Base-by-base conservation (phyloP, 2,329 filamentous ascomycete genomes). In the Xylariaceae sp. region DNA sequence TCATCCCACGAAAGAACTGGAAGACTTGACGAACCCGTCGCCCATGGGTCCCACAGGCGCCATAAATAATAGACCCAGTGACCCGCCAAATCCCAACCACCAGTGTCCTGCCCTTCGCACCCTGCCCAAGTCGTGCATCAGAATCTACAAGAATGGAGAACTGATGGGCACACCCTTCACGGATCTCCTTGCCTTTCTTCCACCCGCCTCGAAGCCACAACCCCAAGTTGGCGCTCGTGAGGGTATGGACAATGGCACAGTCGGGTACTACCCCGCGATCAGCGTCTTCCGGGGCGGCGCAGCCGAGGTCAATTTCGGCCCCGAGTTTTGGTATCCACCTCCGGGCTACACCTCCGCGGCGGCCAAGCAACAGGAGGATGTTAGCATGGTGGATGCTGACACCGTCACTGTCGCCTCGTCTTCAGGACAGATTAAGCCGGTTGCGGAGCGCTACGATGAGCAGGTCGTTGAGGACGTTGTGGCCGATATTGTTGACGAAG, bases 391-490 rank as follows among this genome's bases (percentile, higher is more conserved):
- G 3, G 65, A 64, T 38, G 64, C 52, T 38, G 66, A 60, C 49
- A 61, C 48, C 52, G 49, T 47, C 9, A 52, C 50, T 6, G 50
- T 52, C 33, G 33, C 33, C 8, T 15, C 43, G 6, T 45, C 46
- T 4, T 42, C 45, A 3, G 56, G 58, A n/a, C 59, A 54, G 39
- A 52, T 83, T 1, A 74, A 79, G 26, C 72, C 87, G 1, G 71
- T 95, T 17, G 78, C 80, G 7, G 87, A 94, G 47, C 79, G 93
- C 24, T 97, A 89, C 64, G 80, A 82, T 44, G 90, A 98, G 61
- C 91, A 97, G 68, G 90, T 98, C 47, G 89, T 85, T 12, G 93
- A 98, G 66, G 93, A 98, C 57, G 74, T 96, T 18, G 78, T 95
- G 22, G 95, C 89, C 62, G 93, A 98, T 63, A 78, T 98, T 39